phyloP scores from a whole-genome alignment of 1,284 basidiomycete genomes.

The Moesziomyces sp. region DNA sequence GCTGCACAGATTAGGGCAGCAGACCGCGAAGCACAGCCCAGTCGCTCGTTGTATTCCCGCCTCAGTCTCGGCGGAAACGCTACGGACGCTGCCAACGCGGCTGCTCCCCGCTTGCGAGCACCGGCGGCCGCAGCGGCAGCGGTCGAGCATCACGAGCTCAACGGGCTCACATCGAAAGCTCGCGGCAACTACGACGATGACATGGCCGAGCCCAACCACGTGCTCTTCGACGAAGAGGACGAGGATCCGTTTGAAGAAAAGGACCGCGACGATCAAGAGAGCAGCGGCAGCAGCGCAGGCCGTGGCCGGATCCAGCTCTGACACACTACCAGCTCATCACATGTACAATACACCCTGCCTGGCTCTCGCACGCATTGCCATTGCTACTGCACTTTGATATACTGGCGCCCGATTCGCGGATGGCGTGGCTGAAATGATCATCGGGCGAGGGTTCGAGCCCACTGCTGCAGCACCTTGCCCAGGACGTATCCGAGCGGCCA shows the following conservation, averaged over 20 bases:
- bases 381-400: too few species aligned
- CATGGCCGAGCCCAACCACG: constrained; percentile 25
- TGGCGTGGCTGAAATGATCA: not conserved
- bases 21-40: constrained; percentile 25
- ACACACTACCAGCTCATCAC: not conserved
- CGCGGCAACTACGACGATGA: constrained; percentile 7
- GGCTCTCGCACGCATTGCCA: not conserved
- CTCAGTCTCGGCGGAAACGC: constrained; percentile 23
- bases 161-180: constrained; percentile 12
- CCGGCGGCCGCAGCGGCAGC: not conserved
- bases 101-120: too few species aligned
- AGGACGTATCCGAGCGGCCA: not conserved
- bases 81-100: not conserved
- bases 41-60: constrained; percentile 31
- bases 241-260: constrained; percentile 54
- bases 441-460: constrained; percentile 1
- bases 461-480: constrained; percentile 2
- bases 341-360: not conserved
- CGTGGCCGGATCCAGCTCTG: constrained; percentile 23
- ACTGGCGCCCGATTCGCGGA: too few species aligned
- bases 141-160: constrained; percentile 32
- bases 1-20: constrained; percentile 22
- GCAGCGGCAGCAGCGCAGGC: constrained; percentile 14
- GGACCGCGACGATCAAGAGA: constrained; percentile 20
- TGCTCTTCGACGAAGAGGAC: constrained; percentile 55